phyloP scores from a whole-genome alignment of 805 yeast species.

The Starmerella floris region DNA sequence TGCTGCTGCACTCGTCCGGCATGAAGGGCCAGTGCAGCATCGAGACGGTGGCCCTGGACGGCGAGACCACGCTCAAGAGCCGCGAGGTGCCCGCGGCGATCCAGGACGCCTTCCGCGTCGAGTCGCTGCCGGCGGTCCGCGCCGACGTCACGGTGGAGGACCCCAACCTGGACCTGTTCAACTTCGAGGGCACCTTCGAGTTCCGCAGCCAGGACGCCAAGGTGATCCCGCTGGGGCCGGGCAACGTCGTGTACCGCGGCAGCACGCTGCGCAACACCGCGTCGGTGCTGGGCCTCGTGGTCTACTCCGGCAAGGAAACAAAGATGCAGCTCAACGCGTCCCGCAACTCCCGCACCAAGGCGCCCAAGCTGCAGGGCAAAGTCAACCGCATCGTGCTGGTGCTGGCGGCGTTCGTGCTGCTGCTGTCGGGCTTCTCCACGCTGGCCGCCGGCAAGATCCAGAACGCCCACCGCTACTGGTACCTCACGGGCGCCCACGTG shows the following conservation, averaged over 20 bases:
- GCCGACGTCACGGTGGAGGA: slow-evolving; percentile 55
- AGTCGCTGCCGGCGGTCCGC: slow-evolving; percentile 33
- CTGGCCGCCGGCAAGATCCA: slow-evolving; percentile 49
- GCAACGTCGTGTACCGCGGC: slow-evolving; percentile 82
- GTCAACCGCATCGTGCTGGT: slow-evolving; percentile 74
- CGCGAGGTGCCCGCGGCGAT: slow-evolving; percentile 55
- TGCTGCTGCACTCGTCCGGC: slow-evolving; percentile 54
- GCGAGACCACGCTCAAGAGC: slow-evolving; percentile 84
- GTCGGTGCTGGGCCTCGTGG: slow-evolving; percentile 59
- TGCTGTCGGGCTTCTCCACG: slow-evolving; percentile 64
- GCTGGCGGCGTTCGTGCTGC: slow-evolving; percentile 73
- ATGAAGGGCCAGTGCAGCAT: slow-evolving; percentile 50
- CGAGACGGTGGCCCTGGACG: slow-evolving; percentile 96
- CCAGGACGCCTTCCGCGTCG: slow-evolving; percentile 30
- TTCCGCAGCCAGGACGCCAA: slow-evolving; percentile 24
- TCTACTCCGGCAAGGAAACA: slow-evolving; percentile 91
- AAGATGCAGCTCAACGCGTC: slow-evolving; percentile 92
- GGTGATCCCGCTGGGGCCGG: slow-evolving; percentile 55
- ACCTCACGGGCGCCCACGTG: slow-evolving; percentile 54
- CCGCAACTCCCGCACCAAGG: slow-evolving; percentile 76
- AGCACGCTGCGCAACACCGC: slow-evolving; percentile 76
- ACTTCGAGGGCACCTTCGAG: slow-evolving; percentile 58
- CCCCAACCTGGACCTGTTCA: slow-evolving; percentile 82
- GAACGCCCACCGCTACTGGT: slow-evolving; percentile 41
- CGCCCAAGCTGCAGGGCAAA: slow-evolving; percentile 76